A percentile compares a stretch with the other conserved stretches of the same genome.
Conservation (phyloP, 2,329 filamentous ascomycete species). For the Didymella glomerata region DNA sequence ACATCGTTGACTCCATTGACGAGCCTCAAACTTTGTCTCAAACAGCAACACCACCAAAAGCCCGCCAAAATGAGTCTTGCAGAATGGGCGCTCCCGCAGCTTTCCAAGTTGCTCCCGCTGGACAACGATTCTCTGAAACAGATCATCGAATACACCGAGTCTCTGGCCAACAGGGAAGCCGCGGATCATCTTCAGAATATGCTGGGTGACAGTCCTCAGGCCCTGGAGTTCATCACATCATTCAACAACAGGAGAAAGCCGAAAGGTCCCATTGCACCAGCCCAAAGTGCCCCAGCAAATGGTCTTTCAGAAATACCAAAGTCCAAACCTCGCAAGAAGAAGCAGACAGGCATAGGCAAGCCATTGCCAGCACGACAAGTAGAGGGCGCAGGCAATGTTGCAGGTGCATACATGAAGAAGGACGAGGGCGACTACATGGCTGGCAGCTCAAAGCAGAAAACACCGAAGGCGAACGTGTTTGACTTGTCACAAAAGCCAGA, state of each 20-base stretch:
- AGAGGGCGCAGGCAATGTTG: slow-evolving; percentile 69
- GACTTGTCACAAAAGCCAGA: slow-evolving; percentile 62
- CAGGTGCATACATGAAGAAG: slow-evolving; percentile 80
- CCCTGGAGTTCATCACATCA: slow-evolving; percentile 74
- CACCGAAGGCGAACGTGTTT: slow-evolving; percentile 55
- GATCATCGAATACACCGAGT: slow-evolving; percentile 81
- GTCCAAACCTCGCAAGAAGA: slow-evolving; percentile 53
- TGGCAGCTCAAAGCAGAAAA: slow-evolving; percentile 47
- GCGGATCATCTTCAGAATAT: slow-evolving; percentile 87
- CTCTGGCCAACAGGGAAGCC: slow-evolving; percentile 77
- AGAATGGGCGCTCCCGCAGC: slow-evolving; percentile 71
- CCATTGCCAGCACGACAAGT: slow-evolving; percentile 55
- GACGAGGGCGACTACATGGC: slow-evolving; percentile 78
- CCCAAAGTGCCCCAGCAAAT: slow-evolving; percentile 29
- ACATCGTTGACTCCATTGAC: slow-evolving; percentile 26
- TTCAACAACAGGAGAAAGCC: slow-evolving; percentile 73
- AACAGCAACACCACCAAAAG: slow-evolving; percentile 12
- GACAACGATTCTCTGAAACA: slow-evolving; percentile 86
- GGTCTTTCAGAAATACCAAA: slow-evolving; percentile 44
- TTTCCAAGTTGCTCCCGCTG: slow-evolving; percentile 81
- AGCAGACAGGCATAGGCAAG: slow-evolving; percentile 50
- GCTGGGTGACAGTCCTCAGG: slow-evolving; percentile 82
- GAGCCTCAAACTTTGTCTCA: slow-evolving; percentile 24
- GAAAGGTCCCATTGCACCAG: slow-evolving; percentile 35
- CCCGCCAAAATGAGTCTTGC: slow-evolving; percentile 51